A percentile compares a stretch with the other conserved stretches of the same genome.
Evolutionary conservation across 164 flowering plant species (phyloP).

Genomic region (Tetracentron sinense): DNA sequence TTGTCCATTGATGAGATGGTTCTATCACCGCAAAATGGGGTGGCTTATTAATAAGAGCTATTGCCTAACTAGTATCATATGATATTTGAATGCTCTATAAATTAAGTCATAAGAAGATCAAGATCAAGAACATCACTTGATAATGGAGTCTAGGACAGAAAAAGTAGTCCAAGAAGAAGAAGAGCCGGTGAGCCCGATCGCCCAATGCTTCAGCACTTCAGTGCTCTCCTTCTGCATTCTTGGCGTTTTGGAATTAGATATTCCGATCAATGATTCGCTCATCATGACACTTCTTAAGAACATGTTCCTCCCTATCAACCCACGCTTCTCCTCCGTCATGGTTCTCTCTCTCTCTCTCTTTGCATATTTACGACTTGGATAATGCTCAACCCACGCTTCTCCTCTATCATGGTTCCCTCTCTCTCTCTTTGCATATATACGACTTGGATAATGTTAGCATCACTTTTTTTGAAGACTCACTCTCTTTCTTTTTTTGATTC

Average conservation of each 20-base stretch:
- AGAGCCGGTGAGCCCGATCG: conserved; percentile 22
- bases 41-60: too few relatives aligned
- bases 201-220: conserved; percentile 18
- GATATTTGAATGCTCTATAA: too few relatives aligned
- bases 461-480: too few relatives aligned
- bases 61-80: too few relatives aligned
- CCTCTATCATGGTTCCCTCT: neutral
- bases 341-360: conserved; percentile 3
- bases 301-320: conserved; percentile 20
- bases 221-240: conserved; percentile 15
- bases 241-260: conserved; percentile 18
- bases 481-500: too few relatives aligned
- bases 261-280: conserved; percentile 16
- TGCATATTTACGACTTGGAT: neutral
- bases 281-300: conserved; percentile 11
- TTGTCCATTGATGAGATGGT: too few relatives aligned
- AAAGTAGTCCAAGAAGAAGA: neutral
- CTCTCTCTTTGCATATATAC: neutral
- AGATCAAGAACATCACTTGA: too few relatives aligned
- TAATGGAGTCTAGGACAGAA: too few relatives aligned
- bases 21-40: too few relatives aligned
- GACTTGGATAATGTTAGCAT: too few relatives aligned
- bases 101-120: too few relatives aligned
- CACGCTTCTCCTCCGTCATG: conserved; percentile 26
- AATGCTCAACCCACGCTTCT: neutral